phyloP scores from a whole-genome alignment of 2,329 filamentous ascomycete species.

The Cercospora canescens region DNA sequence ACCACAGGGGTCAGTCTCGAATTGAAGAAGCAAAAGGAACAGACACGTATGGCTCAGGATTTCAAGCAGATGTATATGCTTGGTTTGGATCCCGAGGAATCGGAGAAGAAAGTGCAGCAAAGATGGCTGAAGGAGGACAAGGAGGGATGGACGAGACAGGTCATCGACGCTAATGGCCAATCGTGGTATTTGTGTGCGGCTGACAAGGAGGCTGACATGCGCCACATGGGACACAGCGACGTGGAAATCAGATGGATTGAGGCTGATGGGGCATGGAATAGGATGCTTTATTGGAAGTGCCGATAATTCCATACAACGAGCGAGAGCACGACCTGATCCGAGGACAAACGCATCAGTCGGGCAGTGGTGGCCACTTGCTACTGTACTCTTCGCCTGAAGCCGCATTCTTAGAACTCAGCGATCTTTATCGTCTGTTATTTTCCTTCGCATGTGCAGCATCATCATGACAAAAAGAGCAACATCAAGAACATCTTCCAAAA shows the following conservation, averaged over 20 bases:
- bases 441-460: too few species aligned
- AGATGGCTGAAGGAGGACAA: background rate
- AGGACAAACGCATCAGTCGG: too few species aligned
- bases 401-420: too few species aligned
- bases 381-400: too few species aligned
- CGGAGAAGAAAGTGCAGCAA: background rate
- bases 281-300: background rate
- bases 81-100: background rate
- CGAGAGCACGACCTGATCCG: too few species aligned
- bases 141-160: background rate
- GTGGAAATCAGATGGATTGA: background rate
- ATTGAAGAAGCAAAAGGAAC: background rate
- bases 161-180: background rate
- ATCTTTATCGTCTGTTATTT: too few species aligned
- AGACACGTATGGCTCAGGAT: background rate
- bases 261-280: background rate
- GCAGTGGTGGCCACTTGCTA: too few species aligned
- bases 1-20: background rate
- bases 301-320: background rate
- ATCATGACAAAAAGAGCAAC: too few species aligned
- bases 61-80: background rate
- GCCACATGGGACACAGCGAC: background rate
- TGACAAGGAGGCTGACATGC: background rate
- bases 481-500: too few species aligned
- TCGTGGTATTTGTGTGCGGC: background rate